phyloP scores from a whole-genome alignment of 2,329 filamentous ascomycete species.

The Xylaria sp. region DNA sequence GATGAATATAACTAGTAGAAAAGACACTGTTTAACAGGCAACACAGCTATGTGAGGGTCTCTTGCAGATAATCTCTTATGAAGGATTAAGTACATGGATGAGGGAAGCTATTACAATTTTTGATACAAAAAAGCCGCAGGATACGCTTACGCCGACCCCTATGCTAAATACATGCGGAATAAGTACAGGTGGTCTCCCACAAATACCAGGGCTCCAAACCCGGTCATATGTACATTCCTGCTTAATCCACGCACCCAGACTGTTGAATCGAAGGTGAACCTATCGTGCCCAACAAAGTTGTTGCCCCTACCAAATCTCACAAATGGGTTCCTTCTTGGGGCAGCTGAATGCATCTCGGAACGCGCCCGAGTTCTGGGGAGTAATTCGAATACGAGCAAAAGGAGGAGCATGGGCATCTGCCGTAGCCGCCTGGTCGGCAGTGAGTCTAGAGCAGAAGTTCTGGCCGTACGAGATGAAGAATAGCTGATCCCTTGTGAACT shows the following conservation, averaged over 20 bases:
- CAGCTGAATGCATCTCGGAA: slow-evolving; percentile 48
- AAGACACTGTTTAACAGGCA: no score
- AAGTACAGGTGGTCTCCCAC: no score
- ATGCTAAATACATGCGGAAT: no score
- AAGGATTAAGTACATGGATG: no score
- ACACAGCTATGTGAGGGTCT: no score
- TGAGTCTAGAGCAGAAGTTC: slow-evolving; percentile 70
- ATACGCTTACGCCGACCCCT: no score
- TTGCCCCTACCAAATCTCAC: slow-evolving; percentile 26
- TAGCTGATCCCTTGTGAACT: slow-evolving; percentile 74
- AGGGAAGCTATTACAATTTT: no score
- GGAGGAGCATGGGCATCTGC: slow-evolving; percentile 71
- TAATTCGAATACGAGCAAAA: slow-evolving; percentile 67
- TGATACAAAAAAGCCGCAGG: no score
- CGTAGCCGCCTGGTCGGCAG: slow-evolving; percentile 62
- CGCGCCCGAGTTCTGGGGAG: slow-evolving; percentile 71
- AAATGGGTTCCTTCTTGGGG: slow-evolving; percentile 22
- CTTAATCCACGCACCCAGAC: background rate
- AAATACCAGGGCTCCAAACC: no score
- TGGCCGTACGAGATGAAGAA: slow-evolving; percentile 75
- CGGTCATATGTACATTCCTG: no score
- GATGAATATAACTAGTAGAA: no score
- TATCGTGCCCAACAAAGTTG: background rate
- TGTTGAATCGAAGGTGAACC: background rate
- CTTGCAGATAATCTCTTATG: no score